phyloP scores from a whole-genome alignment of 169 alveolate species.

The Plasmodium inui region DNA sequence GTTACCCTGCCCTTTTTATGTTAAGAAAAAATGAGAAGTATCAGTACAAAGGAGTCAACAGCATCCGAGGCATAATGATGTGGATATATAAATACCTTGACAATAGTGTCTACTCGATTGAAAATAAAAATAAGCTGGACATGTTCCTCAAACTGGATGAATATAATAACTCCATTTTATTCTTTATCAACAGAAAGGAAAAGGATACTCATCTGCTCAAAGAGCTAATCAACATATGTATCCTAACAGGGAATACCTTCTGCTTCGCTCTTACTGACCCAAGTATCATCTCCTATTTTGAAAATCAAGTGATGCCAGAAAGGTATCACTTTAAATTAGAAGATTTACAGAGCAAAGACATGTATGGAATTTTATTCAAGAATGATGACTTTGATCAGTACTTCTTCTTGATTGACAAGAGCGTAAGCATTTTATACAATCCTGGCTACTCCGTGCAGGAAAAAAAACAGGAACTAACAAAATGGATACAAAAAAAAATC shows the following conservation, averaged over 20 bases:
- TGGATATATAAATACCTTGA: conserved; percentile 57
- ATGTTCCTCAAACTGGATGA: conserved; percentile 28
- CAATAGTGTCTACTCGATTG: conserved; percentile 35
- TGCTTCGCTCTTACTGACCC: conserved; percentile 33
- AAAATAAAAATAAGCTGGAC: conserved; percentile 30
- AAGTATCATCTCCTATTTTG: conserved; percentile 31
- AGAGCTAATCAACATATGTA: conserved; percentile 26
- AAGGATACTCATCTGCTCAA: not conserved
- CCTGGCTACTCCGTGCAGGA: not conserved
- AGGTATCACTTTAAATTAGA: not conserved
- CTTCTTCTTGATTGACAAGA: conserved; percentile 18
- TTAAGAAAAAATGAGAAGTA: conserved; percentile 20
- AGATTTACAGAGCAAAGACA: conserved; percentile 3
- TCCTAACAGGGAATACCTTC: conserved; percentile 11
- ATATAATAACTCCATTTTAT: conserved; percentile 57
- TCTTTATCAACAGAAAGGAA: conserved; percentile 40
- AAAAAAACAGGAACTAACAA: conserved; percentile 6
- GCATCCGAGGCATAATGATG: not conserved
- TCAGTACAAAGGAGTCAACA: conserved; percentile 24
- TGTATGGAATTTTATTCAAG: conserved; percentile 55
- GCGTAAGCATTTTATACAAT: conserved; percentile 8
- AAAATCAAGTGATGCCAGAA: conserved; percentile 17
- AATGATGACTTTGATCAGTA: conserved; percentile 47
- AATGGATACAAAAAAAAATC: conserved; percentile 27
- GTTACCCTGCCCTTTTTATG: conserved; percentile 63